phyloP scores from a whole-genome alignment of 441 rosid species.

The Isatis lusitanica region DNA sequence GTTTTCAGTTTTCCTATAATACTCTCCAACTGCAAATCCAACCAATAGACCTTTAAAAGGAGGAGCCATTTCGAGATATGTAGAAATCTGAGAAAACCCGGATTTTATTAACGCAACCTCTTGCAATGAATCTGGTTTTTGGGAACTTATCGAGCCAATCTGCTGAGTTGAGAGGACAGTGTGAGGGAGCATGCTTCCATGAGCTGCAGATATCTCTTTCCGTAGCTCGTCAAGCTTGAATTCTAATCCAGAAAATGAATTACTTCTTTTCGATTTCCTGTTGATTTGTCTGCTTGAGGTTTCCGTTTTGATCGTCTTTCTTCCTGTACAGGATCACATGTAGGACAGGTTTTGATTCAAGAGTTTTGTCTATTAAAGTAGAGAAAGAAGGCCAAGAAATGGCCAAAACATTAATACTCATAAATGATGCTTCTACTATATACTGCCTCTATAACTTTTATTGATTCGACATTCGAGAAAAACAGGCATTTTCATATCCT shows the following conservation, averaged over 20 bases:
- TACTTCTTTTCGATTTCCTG: conserved; percentile 52
- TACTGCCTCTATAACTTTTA: no score
- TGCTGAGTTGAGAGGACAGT: conserved; percentile 79
- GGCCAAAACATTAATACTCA: not conserved
- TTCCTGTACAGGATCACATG: conserved; percentile 46
- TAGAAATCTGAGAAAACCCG: not conserved
- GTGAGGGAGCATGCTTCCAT: conserved; percentile 87
- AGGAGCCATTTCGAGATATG: not conserved
- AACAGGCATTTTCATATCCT: no score
- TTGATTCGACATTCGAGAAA: no score
- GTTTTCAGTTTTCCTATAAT: conserved; percentile 83
- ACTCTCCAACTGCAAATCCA: conserved; percentile 70
- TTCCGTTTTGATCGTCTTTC: conserved; percentile 69
- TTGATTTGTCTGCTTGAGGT: conserved; percentile 46
- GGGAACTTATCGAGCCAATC: conserved; percentile 60
- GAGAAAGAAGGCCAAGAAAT: not conserved
- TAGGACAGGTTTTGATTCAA: not conserved
- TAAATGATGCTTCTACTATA: not conserved
- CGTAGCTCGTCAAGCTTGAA: conserved; percentile 79
- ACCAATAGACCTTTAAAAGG: conserved; percentile 2
- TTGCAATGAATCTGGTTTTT: conserved; percentile 57
- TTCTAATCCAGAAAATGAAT: conserved; percentile 54
- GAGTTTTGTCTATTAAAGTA: not conserved
- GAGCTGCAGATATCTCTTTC: conserved; percentile 61
- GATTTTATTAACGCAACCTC: conserved; percentile 42